phyloP scores from a whole-genome alignment of 176 grass and related monocot genomes.

The Metroxylon sagu region DNA sequence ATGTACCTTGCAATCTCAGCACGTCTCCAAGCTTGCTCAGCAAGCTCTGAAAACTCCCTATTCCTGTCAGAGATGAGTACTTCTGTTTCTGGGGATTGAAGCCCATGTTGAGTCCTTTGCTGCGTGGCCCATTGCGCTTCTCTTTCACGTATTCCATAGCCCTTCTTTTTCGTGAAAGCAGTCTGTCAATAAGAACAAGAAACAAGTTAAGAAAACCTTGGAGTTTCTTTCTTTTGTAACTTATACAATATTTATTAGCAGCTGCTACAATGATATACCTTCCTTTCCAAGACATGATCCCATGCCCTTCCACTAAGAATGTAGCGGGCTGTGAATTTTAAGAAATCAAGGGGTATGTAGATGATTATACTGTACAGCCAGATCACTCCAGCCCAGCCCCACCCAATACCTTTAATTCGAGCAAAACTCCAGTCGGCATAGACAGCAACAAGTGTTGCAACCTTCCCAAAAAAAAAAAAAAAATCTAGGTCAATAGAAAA shows the following conservation, averaged over 20 bases:
- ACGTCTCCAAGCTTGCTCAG: not conserved
- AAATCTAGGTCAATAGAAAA: no score
- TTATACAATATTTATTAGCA: no score
- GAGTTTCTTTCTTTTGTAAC: no score
- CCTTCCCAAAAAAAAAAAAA: not conserved
- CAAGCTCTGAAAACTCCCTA: slow-evolving; percentile 2
- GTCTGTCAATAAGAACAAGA: not conserved
- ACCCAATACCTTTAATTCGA: slow-evolving; percentile 1
- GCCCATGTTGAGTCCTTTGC: slow-evolving; percentile 6
- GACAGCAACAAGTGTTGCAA: slow-evolving; percentile 10
- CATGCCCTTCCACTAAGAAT: slow-evolving; percentile 8
- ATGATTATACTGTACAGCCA: not conserved
- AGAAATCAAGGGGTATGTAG: slow-evolving; percentile 6
- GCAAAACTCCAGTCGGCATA: slow-evolving; percentile 11
- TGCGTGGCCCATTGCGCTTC: slow-evolving; percentile 6
- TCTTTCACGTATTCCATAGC: slow-evolving; percentile 3
- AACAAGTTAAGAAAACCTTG: no score
- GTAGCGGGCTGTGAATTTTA: not conserved
- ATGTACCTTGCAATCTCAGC: slow-evolving; percentile 6
- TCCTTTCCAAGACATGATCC: slow-evolving; percentile 9
- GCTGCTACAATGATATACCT: not conserved
- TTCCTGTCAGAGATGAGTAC: slow-evolving; percentile 1
- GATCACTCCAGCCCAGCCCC: slow-evolving; percentile 11
- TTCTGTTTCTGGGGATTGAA: not conserved
- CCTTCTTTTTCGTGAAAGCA: slow-evolving; percentile 6